Base-by-base conservation (phyloP, 768 basidiomycete species). In the Trametes sanguinea region DNA sequence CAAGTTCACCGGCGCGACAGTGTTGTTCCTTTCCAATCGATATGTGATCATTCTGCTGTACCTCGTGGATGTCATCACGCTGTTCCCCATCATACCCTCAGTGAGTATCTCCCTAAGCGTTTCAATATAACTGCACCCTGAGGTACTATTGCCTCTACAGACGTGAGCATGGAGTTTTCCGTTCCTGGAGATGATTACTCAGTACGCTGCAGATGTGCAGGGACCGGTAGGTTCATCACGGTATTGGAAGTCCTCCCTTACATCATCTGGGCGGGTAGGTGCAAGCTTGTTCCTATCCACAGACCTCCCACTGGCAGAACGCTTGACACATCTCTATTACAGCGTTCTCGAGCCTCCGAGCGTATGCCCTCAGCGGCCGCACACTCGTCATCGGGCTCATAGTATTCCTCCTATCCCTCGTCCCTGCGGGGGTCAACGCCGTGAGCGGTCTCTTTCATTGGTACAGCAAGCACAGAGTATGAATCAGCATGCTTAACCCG, bases 31-130 rank as follows among this genome's bases (percentile, higher is more conserved):
- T 11, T 17, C 50, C 29, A 61, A 61, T 40, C 52, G 60, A 6
- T 61, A 61, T 40, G 14, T 39, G 6, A 60, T 60, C 51, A 37
- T 60, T 9, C 33, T 60, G 44, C 51, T 60, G 17, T 60, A 60
- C 43, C 22, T 53, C 58, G 51, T 60, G 17, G 58, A 60, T 17
- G 1, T 60, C 4, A 32, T 60, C 32, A 60, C 58, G 32, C n/a
- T 52, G 11, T 60, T 53, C 27, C 58, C 51, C 10, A 52, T 60
- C 5, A 46, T 27, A 2, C 14, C 58, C 14, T 11, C 43, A 53
- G 58, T 60, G 35, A 16, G 54, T 37, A 40, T 14, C 5, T 33
- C 10, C 39, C 10, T 33, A 17, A 32, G 2, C 2, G 11, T 14
- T 17, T 4, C 3, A 2, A 11, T n/a, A 45, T 4, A 4, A 8